A percentile compares a stretch with the other conserved stretches of the same genome.
Evolutionary conservation across 164 flowering plant genomes (phyloP).

Genomic region (Cinnamomum chago): DNA sequence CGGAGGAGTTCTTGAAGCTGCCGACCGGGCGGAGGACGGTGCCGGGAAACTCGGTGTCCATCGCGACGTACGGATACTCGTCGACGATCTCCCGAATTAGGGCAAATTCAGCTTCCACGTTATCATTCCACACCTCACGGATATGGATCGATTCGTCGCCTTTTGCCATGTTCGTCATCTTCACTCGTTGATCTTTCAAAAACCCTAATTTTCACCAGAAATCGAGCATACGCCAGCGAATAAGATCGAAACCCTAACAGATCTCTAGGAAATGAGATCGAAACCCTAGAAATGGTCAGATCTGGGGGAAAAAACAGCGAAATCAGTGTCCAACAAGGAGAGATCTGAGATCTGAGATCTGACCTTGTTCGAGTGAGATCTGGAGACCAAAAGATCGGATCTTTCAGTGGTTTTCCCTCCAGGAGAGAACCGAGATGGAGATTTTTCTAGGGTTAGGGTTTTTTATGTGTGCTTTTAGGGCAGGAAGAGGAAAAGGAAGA

Average conservation of each 20-base stretch:
- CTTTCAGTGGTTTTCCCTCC: too few relatives aligned
- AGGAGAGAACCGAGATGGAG: too few relatives aligned
- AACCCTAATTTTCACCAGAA: not conserved
- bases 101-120: slow-evolving; percentile 37
- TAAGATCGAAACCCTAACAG: not conserved
- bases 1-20: slow-evolving; percentile 22
- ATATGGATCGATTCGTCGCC: slow-evolving; percentile 40
- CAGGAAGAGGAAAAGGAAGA: too few relatives aligned
- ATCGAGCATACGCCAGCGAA: not conserved
- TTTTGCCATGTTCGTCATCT: slow-evolving; percentile 29
- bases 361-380: too few relatives aligned
- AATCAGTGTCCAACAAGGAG: too few relatives aligned
- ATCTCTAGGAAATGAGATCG: not conserved
- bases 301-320: too few relatives aligned
- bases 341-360: too few relatives aligned
- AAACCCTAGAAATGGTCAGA: not conserved
- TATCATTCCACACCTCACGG: slow-evolving; percentile 43
- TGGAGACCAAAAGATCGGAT: too few relatives aligned
- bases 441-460: too few relatives aligned
- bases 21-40: slow-evolving; percentile 39
- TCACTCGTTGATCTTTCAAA: not conserved
- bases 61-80: slow-evolving; percentile 45
- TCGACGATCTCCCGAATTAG: slow-evolving; percentile 44
- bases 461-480: too few relatives aligned
- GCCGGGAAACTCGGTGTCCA: slow-evolving; percentile 47